These are phyloP conservation scores for Nicotiana tabacum DNA, from an alignment of 257 asterid genomes.

Conservation along the genomic window DNA sequence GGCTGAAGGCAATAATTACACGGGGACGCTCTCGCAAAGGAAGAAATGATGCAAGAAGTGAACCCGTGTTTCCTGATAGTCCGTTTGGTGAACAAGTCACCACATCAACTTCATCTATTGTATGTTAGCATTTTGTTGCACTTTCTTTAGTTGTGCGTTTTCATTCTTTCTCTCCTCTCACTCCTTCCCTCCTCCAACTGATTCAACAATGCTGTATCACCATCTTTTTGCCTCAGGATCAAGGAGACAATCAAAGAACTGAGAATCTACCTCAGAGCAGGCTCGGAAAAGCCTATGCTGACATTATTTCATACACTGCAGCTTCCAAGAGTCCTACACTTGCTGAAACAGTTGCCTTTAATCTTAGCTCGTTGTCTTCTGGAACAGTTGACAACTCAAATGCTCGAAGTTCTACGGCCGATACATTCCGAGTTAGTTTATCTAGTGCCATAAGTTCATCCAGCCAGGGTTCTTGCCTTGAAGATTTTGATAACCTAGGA, in stretches of 20 bases:
- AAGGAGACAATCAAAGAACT: conserved; percentile 34
- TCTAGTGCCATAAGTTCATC: conserved; percentile 91
- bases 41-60: conserved; percentile 46
- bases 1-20: conserved; percentile 69
- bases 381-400: conserved; percentile 41
- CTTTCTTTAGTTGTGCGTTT: conserved; percentile 7
- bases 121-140: conserved; percentile 30
- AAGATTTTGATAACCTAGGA: conserved; percentile 70
- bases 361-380: conserved; percentile 24
- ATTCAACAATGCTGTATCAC: not conserved
- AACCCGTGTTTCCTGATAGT: conserved; percentile 36
- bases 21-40: conserved; percentile 43
- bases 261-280: conserved; percentile 53
- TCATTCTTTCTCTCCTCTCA: conserved; percentile 7
- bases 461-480: conserved; percentile 78
- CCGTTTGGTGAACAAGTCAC: conserved; percentile 40
- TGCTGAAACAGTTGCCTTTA: conserved; percentile 26
- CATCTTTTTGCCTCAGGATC: conserved; percentile 43
- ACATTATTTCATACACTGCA: conserved; percentile 58
- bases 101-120: conserved; percentile 36
- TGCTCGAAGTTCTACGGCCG: conserved; percentile 51
- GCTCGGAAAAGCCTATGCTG: conserved; percentile 73
- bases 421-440: conserved; percentile 64
- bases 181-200: conserved; percentile 7
- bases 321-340: conserved; percentile 40